Evolutionary conservation across 2,329 filamentous ascomycete species (phyloP).

Genomic region (Cryoendolithus antarcticus): DNA sequence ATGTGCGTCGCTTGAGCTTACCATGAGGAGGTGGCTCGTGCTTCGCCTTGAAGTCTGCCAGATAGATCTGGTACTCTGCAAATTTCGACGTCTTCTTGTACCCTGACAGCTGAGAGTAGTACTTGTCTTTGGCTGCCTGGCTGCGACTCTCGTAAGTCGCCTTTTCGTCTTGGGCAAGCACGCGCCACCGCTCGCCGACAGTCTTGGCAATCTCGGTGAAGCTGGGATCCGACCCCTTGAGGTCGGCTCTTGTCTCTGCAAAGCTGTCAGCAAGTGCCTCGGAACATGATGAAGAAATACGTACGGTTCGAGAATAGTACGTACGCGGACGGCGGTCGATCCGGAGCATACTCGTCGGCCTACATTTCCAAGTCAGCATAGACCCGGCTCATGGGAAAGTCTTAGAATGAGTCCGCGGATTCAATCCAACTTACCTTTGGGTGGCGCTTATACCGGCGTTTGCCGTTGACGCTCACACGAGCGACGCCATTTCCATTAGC

Average conservation of each 20-base stretch:
- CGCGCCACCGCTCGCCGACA: conserved; percentile 85
- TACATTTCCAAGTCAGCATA: conserved; percentile 19
- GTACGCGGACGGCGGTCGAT: conserved; percentile 69
- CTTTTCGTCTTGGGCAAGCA: conserved; percentile 51
- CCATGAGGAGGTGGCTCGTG: too few species aligned
- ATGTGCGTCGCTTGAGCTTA: conserved; percentile 1
- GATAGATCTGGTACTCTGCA: conserved; percentile 56
- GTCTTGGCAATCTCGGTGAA: conserved; percentile 96
- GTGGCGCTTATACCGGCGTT: conserved; percentile 66
- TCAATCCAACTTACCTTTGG: conserved; percentile 47
- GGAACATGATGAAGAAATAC: conserved; percentile 20
- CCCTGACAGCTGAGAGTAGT: conserved; percentile 56
- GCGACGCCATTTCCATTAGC: too few species aligned
- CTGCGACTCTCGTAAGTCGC: conserved; percentile 63
- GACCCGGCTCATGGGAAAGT: conserved; percentile 8
- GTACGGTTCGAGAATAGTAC: conserved; percentile 76
- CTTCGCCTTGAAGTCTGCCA: conserved; percentile 69
- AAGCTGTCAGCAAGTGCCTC: background rate
- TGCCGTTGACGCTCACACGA: conserved; percentile 26
- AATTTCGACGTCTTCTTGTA: conserved; percentile 69
- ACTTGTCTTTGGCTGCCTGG: conserved; percentile 61
- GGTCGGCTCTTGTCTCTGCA: conserved; percentile 60
- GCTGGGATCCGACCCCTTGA: conserved; percentile 63
- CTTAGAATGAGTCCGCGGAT: too few species aligned
- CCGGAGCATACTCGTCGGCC: conserved; percentile 68